Evolutionary conservation across 192 early-diverging fungal genomes (phyloP).

Genomic region (Umbelopsis ramanniana): DNA sequence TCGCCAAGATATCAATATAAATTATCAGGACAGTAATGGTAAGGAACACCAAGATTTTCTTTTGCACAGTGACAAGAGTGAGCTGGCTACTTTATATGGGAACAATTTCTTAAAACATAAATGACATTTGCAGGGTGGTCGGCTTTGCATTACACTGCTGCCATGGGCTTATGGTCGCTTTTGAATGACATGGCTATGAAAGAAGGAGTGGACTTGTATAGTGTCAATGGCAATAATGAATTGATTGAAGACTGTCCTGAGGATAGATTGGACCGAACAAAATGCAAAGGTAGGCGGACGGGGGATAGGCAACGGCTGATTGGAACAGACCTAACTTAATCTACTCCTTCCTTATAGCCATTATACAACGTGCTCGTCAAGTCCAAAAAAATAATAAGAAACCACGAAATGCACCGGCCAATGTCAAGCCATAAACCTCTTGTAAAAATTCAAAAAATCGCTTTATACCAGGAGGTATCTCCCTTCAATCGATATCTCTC

Average conservation of each 20-base stretch:
- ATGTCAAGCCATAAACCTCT: slow-evolving; percentile 2
- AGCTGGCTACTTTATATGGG: neutral
- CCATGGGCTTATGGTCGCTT: slow-evolving; percentile 26
- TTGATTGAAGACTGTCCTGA: slow-evolving; percentile 32
- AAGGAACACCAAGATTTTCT: neutral
- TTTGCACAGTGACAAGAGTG: neutral
- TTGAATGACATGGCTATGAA: slow-evolving; percentile 24
- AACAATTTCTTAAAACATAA: neutral
- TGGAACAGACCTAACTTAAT: neutral
- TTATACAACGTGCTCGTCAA: slow-evolving; percentile 26
- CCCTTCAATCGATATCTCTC: too few species aligned
- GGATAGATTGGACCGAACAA: slow-evolving; percentile 5
- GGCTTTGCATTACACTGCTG: slow-evolving; percentile 35
- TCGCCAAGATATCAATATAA: slow-evolving; percentile 12
- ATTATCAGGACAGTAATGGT: slow-evolving; percentile 15
- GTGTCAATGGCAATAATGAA: slow-evolving; percentile 21
- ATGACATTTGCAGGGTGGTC: slow-evolving; percentile 25
- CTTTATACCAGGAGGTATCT: too few species aligned
- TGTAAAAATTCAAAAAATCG: neutral
- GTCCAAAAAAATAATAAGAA: slow-evolving; percentile 16
- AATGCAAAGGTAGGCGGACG: slow-evolving; percentile 27
- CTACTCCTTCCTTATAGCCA: neutral
- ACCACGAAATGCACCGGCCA: neutral
- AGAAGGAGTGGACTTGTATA: slow-evolving; percentile 17
- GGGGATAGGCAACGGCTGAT: neutral